phyloP scores from a whole-genome alignment of 768 basidiomycete genomes.

The Leucocoprinus sp. region DNA sequence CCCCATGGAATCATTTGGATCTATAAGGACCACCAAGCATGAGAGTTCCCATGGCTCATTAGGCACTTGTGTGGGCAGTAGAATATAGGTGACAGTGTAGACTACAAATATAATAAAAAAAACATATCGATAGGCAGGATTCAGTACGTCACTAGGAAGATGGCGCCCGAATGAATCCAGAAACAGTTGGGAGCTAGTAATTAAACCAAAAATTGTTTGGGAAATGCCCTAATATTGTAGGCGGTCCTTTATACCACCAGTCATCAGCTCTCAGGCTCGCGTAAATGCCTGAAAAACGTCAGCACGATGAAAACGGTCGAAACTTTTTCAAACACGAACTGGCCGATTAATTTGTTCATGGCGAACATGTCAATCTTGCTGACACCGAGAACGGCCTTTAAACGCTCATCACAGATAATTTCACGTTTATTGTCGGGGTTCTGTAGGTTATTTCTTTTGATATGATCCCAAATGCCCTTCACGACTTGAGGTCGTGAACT shows the following conservation, averaged over 20 bases:
- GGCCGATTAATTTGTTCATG: conserved; percentile 87
- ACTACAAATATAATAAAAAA: conserved; percentile 4
- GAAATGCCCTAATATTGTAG: not conserved
- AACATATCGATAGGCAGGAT: too few species aligned
- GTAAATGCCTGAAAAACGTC: conserved; percentile 24
- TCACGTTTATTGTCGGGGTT: conserved; percentile 79
- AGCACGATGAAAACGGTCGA: not conserved
- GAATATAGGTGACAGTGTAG: too few species aligned
- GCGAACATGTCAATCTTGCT: conserved; percentile 89
- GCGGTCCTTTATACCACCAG: not conserved
- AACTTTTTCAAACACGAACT: conserved; percentile 29
- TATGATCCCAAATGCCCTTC: conserved; percentile 85
- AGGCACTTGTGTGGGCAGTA: too few species aligned
- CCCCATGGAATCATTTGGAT: too few species aligned
- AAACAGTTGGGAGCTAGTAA: not conserved
- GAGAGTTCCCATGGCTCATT: too few species aligned
- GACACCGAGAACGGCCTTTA: conserved; percentile 69
- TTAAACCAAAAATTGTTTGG: not conserved
- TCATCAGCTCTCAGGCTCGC: conserved; percentile 22
- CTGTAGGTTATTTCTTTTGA: conserved; percentile 74
- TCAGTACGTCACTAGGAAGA: too few species aligned
- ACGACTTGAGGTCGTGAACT: conserved; percentile 86
- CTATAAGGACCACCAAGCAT: too few species aligned
- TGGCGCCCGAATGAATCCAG: too few species aligned
- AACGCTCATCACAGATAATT: conserved; percentile 71